Base-by-base conservation (phyloP, 108 stramenopile species). In the Schizochytrium sp. region DNA sequence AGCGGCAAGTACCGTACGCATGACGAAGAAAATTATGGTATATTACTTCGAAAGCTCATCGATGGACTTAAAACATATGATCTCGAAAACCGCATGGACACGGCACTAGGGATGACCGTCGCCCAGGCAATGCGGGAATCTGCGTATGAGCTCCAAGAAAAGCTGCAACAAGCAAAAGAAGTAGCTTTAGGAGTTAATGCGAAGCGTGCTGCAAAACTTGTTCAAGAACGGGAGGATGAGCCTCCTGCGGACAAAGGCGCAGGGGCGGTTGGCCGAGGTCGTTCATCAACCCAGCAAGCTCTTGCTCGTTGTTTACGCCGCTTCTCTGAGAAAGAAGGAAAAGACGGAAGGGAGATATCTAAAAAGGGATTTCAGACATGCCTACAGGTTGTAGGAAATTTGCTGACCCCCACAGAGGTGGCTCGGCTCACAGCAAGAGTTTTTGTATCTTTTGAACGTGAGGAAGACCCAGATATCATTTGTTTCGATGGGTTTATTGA, bases 301-400 rank as follows among this genome's bases (percentile, higher is more conserved):
- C 76, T 83, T 10, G 47, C 76, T n/a, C 47, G 50, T 7, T 55
- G 76, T 28, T 2, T 83, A 53, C 47, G 53, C 13, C 45, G 76
- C 1, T 83, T 83, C 28, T 46, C 76, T n/a, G 47, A 0, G 5
- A 55, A 49, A 10, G 50, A 83, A 2, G 76, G 5, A 47, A 55
- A 17, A 5, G 5, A 17, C 5, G 76, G 28, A n/a, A 12, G 28
- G 28, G 53, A 55, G 53, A 83, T 83, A 2, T 83, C 76, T 5
- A 83, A 3, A 53, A 49, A 55, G 53, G 76, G 50, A 0, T 83
- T 83, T 42, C 76, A 83, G 47, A 49, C 47, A 10, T 83, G 76
- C 76, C 49, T 83, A n/a, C 76, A 83, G 76, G 76, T 83, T 3
- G 76, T 83, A 19, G 76, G 76, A 42, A 83, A 83, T 53, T 28